Conservation (phyloP, 1,284 basidiomycete species). For the Trametes pubescens region DNA sequence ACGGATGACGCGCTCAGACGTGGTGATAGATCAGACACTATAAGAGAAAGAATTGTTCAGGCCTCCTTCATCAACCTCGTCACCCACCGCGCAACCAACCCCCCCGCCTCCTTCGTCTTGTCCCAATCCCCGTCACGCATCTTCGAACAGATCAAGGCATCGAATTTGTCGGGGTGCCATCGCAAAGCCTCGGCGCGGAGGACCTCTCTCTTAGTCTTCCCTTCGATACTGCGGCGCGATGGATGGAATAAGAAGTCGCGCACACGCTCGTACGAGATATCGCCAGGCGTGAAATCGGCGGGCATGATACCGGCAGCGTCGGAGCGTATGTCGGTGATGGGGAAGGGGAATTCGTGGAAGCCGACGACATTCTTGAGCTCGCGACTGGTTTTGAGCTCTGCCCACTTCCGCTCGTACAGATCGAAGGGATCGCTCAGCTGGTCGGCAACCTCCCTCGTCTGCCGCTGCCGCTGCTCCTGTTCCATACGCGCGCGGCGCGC, state of each 20-base stretch:
- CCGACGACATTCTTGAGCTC: not conserved
- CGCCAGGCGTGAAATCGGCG: too few relatives aligned
- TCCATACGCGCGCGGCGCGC: too few relatives aligned
- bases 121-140: constrained; percentile 19
- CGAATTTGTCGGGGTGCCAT: constrained; percentile 65
- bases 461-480: too few relatives aligned
- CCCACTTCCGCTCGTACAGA: constrained; percentile 35
- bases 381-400: constrained; percentile 17
- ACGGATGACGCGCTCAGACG: too few relatives aligned
- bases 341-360: constrained; percentile 55
- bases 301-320: constrained; percentile 41
- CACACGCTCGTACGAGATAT: too few relatives aligned
- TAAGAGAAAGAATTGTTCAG: not conserved
- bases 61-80: constrained; percentile 9
- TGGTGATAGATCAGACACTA: too few relatives aligned
- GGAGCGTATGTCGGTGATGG: constrained; percentile 37
- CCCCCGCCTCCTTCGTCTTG: constrained; percentile 20
- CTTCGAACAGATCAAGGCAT: constrained; percentile 27
- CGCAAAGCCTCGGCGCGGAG: constrained; percentile 55
- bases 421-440: too few relatives aligned
- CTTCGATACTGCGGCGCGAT: constrained; percentile 38
- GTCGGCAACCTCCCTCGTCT: too few relatives aligned
- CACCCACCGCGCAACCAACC: constrained; percentile 14
- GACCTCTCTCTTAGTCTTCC: constrained; percentile 47
- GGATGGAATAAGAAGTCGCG: constrained; percentile 50